A percentile compares a stretch with the other conserved stretches of the same genome.
These are phyloP conservation scores for Nicotiana obtusifolia DNA, from an alignment of 257 asterid genomes.

Conservation along the genomic window DNA sequence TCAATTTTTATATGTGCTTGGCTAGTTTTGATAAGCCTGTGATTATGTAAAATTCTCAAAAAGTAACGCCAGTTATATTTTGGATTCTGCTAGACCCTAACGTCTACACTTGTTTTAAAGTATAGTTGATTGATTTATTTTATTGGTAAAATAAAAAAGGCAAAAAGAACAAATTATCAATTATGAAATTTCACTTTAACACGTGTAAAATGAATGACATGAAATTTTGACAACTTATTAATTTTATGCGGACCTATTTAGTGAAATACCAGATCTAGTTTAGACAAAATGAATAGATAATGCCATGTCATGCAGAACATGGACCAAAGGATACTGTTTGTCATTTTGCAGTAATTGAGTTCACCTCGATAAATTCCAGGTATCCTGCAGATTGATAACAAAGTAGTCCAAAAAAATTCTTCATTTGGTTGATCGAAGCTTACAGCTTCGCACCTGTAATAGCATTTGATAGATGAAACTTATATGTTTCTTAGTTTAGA, in stretches of 20 bases:
- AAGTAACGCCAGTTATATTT: too few relatives aligned
- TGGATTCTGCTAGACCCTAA: too few relatives aligned
- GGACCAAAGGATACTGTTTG: background rate
- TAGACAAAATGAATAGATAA: background rate
- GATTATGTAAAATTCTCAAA: too few relatives aligned
- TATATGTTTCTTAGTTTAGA: background rate
- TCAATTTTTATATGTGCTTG: too few relatives aligned
- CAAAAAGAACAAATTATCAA: too few relatives aligned
- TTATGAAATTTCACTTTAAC: too few relatives aligned
- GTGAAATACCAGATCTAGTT: background rate
- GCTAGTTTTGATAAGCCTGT: too few relatives aligned
- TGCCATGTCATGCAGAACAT: background rate
- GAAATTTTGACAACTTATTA: too few relatives aligned
- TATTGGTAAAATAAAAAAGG: too few relatives aligned
- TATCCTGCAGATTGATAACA: background rate
- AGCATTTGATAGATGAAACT: background rate
- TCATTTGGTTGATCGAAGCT: background rate
- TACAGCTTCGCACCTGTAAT: background rate
- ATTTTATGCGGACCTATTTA: background rate
- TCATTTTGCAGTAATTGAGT: background rate
- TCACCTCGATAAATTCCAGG: background rate
- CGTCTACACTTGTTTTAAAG: too few relatives aligned
- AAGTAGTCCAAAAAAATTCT: background rate
- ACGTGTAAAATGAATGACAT: background rate
- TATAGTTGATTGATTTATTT: too few relatives aligned